phyloP scores from a whole-genome alignment of 129 eudicot genomes.

The Chrysanthemum makinoi region DNA sequence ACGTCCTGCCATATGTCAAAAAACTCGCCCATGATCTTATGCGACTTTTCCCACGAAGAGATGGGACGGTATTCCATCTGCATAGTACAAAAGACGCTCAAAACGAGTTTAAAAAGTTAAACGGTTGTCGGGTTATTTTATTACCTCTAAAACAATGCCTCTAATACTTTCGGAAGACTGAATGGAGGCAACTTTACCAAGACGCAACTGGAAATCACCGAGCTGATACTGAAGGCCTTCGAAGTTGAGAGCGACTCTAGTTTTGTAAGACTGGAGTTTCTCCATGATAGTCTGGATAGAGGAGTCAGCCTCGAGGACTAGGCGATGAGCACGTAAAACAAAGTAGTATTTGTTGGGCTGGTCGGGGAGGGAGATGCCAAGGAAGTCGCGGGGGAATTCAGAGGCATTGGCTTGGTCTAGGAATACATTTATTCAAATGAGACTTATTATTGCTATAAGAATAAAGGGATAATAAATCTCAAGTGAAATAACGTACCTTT shows the following conservation, averaged over 20 bases:
- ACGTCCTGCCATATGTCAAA: slow-evolving; percentile 78
- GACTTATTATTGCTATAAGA: neutral
- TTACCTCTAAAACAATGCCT: slow-evolving; percentile 98
- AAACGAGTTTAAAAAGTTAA: neutral
- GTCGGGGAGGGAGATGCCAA: slow-evolving; percentile 80
- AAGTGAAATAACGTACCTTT: slow-evolving; percentile 41
- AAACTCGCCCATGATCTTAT: slow-evolving; percentile 75
- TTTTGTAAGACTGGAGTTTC: slow-evolving; percentile 82
- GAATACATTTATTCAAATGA: neutral
- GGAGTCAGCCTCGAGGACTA: slow-evolving; percentile 81
- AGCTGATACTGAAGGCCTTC: slow-evolving; percentile 93
- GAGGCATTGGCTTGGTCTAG: slow-evolving; percentile 60
- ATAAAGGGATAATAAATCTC: neutral
- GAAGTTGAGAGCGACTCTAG: slow-evolving; percentile 76
- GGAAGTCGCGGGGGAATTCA: slow-evolving; percentile 84
- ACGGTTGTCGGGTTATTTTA: neutral
- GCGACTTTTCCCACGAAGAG: slow-evolving; percentile 84
- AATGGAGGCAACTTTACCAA: slow-evolving; percentile 75
- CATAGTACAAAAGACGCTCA: neutral
- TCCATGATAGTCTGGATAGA: slow-evolving; percentile 86
- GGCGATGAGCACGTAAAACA: slow-evolving; percentile 66
- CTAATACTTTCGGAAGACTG: slow-evolving; percentile 80
- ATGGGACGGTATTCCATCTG: slow-evolving; percentile 92
- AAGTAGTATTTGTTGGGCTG: slow-evolving; percentile 82
- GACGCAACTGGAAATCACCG: slow-evolving; percentile 94